phyloP scores from a whole-genome alignment of 331 rosid genomes.

The Arachis monticola region DNA sequence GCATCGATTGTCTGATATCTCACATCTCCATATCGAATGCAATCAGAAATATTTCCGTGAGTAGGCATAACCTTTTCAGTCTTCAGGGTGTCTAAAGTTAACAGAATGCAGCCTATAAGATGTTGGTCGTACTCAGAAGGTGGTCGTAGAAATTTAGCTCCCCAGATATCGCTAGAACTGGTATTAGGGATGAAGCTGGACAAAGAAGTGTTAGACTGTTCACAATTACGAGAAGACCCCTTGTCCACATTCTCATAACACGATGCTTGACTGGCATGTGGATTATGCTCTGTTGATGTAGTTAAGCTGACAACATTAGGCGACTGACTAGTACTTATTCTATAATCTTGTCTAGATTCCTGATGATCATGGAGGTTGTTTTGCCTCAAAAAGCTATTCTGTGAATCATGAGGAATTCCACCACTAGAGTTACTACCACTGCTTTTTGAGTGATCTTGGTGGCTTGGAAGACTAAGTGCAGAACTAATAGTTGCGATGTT shows the following conservation, averaged over 20 bases:
- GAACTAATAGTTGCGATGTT: conserved; percentile 40
- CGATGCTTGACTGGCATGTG: conserved; percentile 42
- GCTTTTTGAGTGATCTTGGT: conserved; percentile 43
- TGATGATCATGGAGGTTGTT: conserved; percentile 55
- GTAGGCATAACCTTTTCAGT: conserved; percentile 70
- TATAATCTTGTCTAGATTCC: conserved; percentile 46
- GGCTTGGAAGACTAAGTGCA: conserved; percentile 42
- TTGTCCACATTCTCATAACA: conserved; percentile 49
- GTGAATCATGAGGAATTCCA: conserved; percentile 39
- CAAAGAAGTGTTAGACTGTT: conserved; percentile 35
- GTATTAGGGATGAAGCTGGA: conserved; percentile 37
- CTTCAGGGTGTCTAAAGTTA: conserved; percentile 65
- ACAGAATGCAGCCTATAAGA: conserved; percentile 64
- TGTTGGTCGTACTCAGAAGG: conserved; percentile 63
- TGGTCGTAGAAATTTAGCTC: conserved; percentile 50
- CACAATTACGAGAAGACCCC: conserved; percentile 46
- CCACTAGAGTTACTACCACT: conserved; percentile 32
- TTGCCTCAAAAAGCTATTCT: conserved; percentile 43
- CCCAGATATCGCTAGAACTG: conserved; percentile 49
- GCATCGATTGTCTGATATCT: conserved; percentile 60
- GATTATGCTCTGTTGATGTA: conserved; percentile 39
- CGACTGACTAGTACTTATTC: conserved; percentile 42
- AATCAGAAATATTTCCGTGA: conserved; percentile 65
- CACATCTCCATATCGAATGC: conserved; percentile 75
- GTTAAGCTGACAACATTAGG: conserved; percentile 38